These are phyloP conservation scores for Barnettozyma salicaria DNA, from an alignment of 805 yeast genomes.

Conservation along the genomic window DNA sequence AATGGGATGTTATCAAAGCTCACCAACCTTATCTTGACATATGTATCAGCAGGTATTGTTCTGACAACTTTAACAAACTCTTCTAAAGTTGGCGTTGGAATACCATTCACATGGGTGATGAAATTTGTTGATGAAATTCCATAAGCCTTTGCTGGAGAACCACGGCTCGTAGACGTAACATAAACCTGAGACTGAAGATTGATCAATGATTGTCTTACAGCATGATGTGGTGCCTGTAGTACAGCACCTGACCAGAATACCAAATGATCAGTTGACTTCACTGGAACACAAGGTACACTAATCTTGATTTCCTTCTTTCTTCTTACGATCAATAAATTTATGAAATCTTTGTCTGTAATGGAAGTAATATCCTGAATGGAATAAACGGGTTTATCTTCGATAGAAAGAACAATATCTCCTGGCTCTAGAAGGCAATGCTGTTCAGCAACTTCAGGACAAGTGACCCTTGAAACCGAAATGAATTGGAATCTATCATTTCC, in stretches of 20 bases:
- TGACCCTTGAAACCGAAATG: conserved; percentile 62
- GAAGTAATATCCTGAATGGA: conserved; percentile 51
- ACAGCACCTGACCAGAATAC: conserved; percentile 81
- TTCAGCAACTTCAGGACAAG: conserved; percentile 38
- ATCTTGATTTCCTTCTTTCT: conserved; percentile 58
- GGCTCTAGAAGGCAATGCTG: conserved; percentile 30
- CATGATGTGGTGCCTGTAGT: conserved; percentile 86
- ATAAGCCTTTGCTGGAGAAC: conserved; percentile 84
- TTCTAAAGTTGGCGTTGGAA: conserved; percentile 62
- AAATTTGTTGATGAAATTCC: conserved; percentile 74
- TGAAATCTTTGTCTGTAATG: conserved; percentile 36
- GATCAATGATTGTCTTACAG: conserved; percentile 78
- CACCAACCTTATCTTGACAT: conserved; percentile 73
- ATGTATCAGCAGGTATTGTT: conserved; percentile 69
- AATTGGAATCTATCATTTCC: conserved; percentile 66
- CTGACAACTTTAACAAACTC: conserved; percentile 63
- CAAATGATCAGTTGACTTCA: conserved; percentile 58
- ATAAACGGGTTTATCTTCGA: conserved; percentile 59
- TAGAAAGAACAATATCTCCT: conserved; percentile 75
- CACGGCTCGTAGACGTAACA: conserved; percentile 64
- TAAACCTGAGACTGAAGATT: conserved; percentile 80
- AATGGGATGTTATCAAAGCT: conserved; percentile 83
- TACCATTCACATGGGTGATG: conserved; percentile 83
- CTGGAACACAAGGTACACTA: conserved; percentile 56
- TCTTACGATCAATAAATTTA: conserved; percentile 64